Base-by-base conservation (phyloP, 495 filamentous ascomycete species). In the Tuber aestivum region DNA sequence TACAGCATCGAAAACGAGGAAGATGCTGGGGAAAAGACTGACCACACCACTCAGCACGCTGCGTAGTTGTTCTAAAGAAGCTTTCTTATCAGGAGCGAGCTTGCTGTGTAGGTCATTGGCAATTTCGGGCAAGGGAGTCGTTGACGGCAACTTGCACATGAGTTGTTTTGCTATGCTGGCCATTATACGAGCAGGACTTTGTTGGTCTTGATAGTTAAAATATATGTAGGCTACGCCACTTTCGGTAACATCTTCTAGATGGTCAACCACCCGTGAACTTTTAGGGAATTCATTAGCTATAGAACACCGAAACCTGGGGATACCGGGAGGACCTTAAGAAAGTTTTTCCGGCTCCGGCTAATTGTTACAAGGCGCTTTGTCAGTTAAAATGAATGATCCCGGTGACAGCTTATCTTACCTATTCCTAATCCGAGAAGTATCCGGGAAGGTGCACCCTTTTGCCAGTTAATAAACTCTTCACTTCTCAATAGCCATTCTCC, bases 271-370 rank as follows among this genome's bases (percentile, higher is more conserved):
- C n/a, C 41, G 12, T 14, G 76, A 76, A 20, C 76, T 78, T 69
- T 48, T 37, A 16, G 45, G 65, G 32, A 12, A n/a, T 23, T 37
- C 16, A 41, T 32, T 40, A 32, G 41, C 27, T 72, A 40, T 56
- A 14, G 50, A 4, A n/a, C n/a, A 21, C n/a, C 21, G 9, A 69
- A 42, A 10, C 18, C 12, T n/a, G 4, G 27, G 27, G 41, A n/a
- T 35, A 73, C n/a, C 4, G 35, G 20, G 41, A 27, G 50, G 41
- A 80, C 72, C 77, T 80, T 38, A 79, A 40, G 35, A 80, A 74
- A 1, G 78, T 80, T 41, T 80, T 80, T 1, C 78, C 78, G 20
- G 78, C 70, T 23, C 78, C 77, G 37, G 72, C 77, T 79, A 42
- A 71, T 32, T 10, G n/a, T 38, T 23, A 32, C 76, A 42, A n/a